phyloP scores from a whole-genome alignment of 257 asterid genomes.

The Datura wrightii region DNA sequence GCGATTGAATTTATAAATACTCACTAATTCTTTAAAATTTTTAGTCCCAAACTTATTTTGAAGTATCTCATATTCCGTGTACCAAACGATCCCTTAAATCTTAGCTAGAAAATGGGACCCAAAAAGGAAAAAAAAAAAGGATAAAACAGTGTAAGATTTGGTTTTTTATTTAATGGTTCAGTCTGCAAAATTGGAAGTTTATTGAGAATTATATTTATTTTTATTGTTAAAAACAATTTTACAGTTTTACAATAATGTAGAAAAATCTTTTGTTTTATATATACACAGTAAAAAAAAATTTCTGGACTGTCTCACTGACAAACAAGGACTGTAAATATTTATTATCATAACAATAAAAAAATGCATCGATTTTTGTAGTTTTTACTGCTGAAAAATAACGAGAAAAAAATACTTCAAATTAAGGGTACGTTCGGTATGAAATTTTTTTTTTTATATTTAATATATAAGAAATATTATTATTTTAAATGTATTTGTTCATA shows the following conservation, averaged over 20 bases:
- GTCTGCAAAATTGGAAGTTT: conserved; percentile 15
- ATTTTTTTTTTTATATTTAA: no score
- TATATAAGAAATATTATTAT: no score
- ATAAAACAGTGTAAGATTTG: not conserved
- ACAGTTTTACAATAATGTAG: not conserved
- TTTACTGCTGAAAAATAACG: not conserved
- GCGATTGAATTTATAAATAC: no score
- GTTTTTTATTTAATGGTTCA: not conserved
- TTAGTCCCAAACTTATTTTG: no score
- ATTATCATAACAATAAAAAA: not conserved
- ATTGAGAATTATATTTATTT: not conserved
- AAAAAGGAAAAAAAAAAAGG: not conserved
- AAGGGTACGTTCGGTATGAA: no score
- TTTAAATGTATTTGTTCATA: no score
- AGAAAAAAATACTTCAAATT: not conserved
- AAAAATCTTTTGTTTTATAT: not conserved
- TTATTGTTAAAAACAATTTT: conserved; percentile 14
- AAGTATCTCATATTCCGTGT: no score
- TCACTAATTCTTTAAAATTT: no score
- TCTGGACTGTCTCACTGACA: not conserved
- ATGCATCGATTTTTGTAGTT: not conserved
- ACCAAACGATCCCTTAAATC: no score
- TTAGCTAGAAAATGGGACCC: not conserved
- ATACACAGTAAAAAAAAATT: not conserved
- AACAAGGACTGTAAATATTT: not conserved